Evolutionary conservation across 179 eudicot species (phyloP), one percentile per base, ranked within the genome.

Genomic region (Spinacia oleracea): DNA sequence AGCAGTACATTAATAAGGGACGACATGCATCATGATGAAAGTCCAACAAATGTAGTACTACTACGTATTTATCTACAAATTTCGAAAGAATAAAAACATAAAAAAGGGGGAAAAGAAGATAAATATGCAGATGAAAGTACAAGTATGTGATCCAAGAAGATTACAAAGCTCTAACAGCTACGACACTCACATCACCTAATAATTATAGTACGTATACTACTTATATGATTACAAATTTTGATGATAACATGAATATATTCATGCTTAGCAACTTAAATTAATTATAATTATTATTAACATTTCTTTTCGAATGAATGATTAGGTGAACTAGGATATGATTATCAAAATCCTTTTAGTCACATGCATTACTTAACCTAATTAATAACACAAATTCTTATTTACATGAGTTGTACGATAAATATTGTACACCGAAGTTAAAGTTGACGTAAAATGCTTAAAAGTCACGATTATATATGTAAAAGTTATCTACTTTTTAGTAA

Each of bases 101-200:
- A 11, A 27, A 32, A 62, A 16, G 2, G 18, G 15, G 23, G 32
- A 66, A 66, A 35, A 46, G 10, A 38, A 42, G 0, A 18, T 23
- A 38, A n/a, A 35, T 38, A 34, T 67, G 48, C 15, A 20, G 29
- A 67, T 23, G 45, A 70, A 70, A 27, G 56, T 71, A 71, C 74
- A 71, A 71, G 31, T 70, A 29, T 70, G 73, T 70, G 55, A 45
- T 70, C 73, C 73, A 46, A 70, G 38, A 46, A 70, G 73, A 32
- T 25, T 45, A 45, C 27, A 66, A 66, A 20, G 27, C 53, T 45
- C 53, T n/a, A 23, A 70, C 51, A 46, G 35, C 73, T 70, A 70
- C 51, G 21, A 69, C 31, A 70, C 73, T 43, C 73, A 70, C 55
- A 45, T 70, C 73, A 70, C 56, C 73, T 70, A 70, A 70, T 70